Evolutionary conservation across 1,284 basidiomycete species (phyloP), one percentile per base, ranked within the genome.

Genomic region (Trametes sp.): DNA sequence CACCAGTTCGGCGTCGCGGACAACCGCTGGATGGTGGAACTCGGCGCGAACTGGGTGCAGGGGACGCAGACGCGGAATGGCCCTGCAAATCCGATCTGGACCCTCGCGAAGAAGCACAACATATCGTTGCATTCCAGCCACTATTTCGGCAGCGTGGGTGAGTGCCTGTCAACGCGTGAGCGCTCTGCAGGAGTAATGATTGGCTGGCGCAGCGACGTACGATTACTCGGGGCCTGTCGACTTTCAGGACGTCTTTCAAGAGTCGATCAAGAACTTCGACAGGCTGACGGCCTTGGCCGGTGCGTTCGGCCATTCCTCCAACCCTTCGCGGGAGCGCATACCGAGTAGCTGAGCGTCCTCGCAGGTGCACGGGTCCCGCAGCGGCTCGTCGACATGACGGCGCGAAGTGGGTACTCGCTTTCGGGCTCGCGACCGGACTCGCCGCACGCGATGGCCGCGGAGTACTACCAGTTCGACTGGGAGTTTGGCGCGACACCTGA

Each of bases 41-140:
- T 84, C 10, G 89, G 90, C 23, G 83, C 88, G 16, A 89, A 89
- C 69, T 92, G 90, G 89, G 80, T 92, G 38, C 88, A 91, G 69
- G 89, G 90, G 9, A 87, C 86, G 3, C 84, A 85, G 58, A 73
- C 76, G 6, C 81, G 77, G 5, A 71, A 78, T 55, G 86, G 86
- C 10, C 78, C 81, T 33, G 77, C 77, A 10, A 90, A 90, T 71
- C 88, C 88, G 3, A 85, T 90, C 13, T 84, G 82, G 71, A 75
- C 75, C n/a, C 76, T 92, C 45, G 86, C 86, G 8, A 74, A 81
- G 70, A 88, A 87, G 65, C 84, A 88, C 70, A 78, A 81, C 9
- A 65, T 89, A 23, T 74, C 78, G 64, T 84, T 83, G 0, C 77
- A 74, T 31, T 74, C 74, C 28, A 88, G 81, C 60, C 76, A 85